Evolutionary conservation across 2,329 filamentous ascomycete species (phyloP).

Genomic region (Nemania diffusa): DNA sequence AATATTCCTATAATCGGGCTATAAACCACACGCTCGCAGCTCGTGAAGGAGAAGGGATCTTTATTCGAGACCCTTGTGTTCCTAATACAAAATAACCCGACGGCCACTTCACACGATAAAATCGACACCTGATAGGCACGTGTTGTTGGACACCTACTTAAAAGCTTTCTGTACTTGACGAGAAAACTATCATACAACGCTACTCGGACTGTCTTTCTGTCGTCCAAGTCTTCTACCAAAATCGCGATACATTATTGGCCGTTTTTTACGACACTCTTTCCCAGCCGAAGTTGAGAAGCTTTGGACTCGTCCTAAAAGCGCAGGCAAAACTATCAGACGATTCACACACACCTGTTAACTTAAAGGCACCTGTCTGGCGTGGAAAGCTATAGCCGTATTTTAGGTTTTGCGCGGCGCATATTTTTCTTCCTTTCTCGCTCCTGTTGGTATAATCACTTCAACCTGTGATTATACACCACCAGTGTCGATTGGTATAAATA

Average conservation of each 20-base stretch:
- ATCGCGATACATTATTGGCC: not conserved
- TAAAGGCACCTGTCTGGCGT: not conserved
- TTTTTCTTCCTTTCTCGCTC: not conserved
- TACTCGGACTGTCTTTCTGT: not conserved
- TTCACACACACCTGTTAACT: not conserved
- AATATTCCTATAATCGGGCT: slow-evolving; percentile 24
- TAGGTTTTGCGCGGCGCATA: not conserved
- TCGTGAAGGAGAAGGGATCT: not conserved
- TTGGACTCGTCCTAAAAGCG: not conserved
- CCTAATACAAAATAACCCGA: not conserved
- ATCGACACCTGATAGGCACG: not conserved
- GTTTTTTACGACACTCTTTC: not conserved
- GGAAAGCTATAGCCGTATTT: not conserved
- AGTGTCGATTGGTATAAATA: slow-evolving; percentile 4
- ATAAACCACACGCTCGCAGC: slow-evolving; percentile 25
- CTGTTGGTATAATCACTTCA: not conserved
- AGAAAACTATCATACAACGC: slow-evolving; percentile 1
- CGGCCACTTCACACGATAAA: not conserved
- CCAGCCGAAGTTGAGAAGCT: not conserved
- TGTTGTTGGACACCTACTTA: slow-evolving; percentile 12
- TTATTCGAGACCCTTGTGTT: slow-evolving; percentile 3
- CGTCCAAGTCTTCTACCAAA: not conserved
- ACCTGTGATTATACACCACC: not conserved
- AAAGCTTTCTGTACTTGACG: not conserved
- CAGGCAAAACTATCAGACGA: slow-evolving; percentile 2